Base-by-base conservation (phyloP, 305 asterid species). In the Solanum hybrid region DNA sequence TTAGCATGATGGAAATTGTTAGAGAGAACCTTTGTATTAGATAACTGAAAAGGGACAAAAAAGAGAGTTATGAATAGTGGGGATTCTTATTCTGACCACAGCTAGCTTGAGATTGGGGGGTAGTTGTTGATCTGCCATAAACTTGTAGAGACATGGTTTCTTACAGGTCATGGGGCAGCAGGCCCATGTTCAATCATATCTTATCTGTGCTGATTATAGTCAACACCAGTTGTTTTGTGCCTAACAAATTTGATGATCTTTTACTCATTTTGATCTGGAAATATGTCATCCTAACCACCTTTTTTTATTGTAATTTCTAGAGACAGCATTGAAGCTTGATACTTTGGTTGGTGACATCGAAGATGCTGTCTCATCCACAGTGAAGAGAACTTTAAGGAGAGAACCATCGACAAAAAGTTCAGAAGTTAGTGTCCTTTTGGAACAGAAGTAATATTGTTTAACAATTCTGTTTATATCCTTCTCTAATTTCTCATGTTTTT, bases 311-410 rank as follows among this genome's bases (percentile, higher is more conserved):
- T 88, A 87, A 87, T 92, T 87, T 91, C 89, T 96, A 97, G 99
- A 95, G 94, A 97, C 94, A 1, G 96, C 96, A 88, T 89, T 97
- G 92, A 97, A 94, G 94, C 98, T 97, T 87, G 99, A 93, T 91
- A 93, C 95, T 29, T 90, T 96, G 94, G 96, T 97, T 89, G 99
- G 99, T 90, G 99, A 95, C 91, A 90, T 96, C 71, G 99, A 97
- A 94, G 99, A 96, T 85, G 98, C 98, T 56, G 99, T 95, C 80
- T 94, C 98, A 77, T 93, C 96, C 84, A 87, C 94, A 22, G 92
- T 94, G 91, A 96, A 93, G 87, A 91, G 95, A 90, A 94, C 95
- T n/a, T 89, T 94, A 91, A 93, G 95, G 93, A 93, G 92, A 93
- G 96, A 92, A 90, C 93, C 93, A 22, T 92, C 95, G 5, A 89